Base-by-base conservation (phyloP, 805 yeast genomes). In the Monosporozyma siamensis region DNA sequence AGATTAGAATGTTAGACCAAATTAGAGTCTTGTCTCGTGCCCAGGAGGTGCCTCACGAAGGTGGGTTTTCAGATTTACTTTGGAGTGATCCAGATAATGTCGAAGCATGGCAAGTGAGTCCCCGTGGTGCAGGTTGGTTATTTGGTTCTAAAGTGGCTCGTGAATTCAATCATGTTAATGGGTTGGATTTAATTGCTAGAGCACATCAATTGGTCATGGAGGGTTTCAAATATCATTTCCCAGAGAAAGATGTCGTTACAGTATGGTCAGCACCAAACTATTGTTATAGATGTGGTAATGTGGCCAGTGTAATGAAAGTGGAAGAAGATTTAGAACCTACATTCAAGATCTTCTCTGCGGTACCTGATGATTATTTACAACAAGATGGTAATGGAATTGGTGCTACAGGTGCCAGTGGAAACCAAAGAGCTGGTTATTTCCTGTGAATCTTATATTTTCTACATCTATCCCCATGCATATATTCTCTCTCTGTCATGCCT, bases 151-250 rank as follows among this genome's bases (percentile, higher is more conserved):
- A 83, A 61, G 97, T 92, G 20, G 92, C 95, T 14, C 69, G 96
- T 44, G 97, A 92, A 64, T 92, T 92, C 67, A 92, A 90, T 66
- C 95, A 92, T 63, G 94, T 90, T 43, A 90, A 92, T 61, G 88
- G 88, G 50, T 69, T 92, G 47, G 78, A 77, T 50, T 69, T 90
- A 52, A 88, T 90, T 45, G 97, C 98, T 9, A 74, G 98, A 54
- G 97, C 97, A 0, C 98, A 90, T 67, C 98, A 90, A 65, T 75
- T 90, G 63, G 97, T 92, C 17, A 94, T 92, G 96, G 98, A 90
- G 61, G 98, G 98, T 2, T 90, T 87, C 72, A 77, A 90, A 52
- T 92, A 89, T 61, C 97, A 92, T 66, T 92, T 92, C 68, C 87
- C 88, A 48, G 96, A 90, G 51, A 86, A 88, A 56, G 95, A 86